These are phyloP conservation scores for Fusarium sp. DNA, from an alignment of 2,329 filamentous ascomycete genomes.

Conservation along the genomic window DNA sequence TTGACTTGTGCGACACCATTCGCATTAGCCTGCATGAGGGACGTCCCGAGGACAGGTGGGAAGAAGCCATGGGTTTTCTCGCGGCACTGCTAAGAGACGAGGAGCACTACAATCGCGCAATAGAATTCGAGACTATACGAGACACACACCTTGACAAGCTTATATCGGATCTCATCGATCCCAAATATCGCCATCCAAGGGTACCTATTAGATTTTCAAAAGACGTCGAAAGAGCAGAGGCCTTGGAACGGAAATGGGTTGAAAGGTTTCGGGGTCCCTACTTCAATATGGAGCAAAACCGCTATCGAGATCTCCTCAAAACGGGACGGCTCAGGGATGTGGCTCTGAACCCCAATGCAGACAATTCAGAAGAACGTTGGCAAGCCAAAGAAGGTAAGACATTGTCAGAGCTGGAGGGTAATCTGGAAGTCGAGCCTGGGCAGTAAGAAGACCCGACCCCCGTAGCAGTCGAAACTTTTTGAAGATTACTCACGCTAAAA, in stretches of 20 bases:
- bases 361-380: slow-evolving; percentile 48
- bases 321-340: slow-evolving; percentile 53
- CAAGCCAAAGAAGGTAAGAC: slow-evolving; percentile 45
- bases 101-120: slow-evolving; percentile 40
- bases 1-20: slow-evolving; percentile 54
- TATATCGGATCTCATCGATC: slow-evolving; percentile 51
- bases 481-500: slow-evolving; percentile 27
- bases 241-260: slow-evolving; percentile 54
- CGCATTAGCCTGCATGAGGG: slow-evolving; percentile 47
- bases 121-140: slow-evolving; percentile 52
- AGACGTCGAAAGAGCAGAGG: slow-evolving; percentile 49
- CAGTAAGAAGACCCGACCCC: slow-evolving; percentile 53
- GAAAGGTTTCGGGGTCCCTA: slow-evolving; percentile 55
- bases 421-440: slow-evolving; percentile 55
- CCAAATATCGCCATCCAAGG: slow-evolving; percentile 39
- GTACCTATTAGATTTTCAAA: slow-evolving; percentile 44
- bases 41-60: slow-evolving; percentile 45
- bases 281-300: slow-evolving; percentile 55
- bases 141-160: slow-evolving; percentile 54
- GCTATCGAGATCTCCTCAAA: slow-evolving; percentile 48
- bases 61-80: slow-evolving; percentile 52
- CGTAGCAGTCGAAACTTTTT: neutral
- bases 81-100: slow-evolving; percentile 51
- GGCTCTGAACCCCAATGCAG: slow-evolving; percentile 46
- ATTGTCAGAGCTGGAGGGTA: slow-evolving; percentile 52